phyloP scores from a whole-genome alignment of 2,329 filamentous ascomycete genomes.

The Akanthomyces dipterigenus region DNA sequence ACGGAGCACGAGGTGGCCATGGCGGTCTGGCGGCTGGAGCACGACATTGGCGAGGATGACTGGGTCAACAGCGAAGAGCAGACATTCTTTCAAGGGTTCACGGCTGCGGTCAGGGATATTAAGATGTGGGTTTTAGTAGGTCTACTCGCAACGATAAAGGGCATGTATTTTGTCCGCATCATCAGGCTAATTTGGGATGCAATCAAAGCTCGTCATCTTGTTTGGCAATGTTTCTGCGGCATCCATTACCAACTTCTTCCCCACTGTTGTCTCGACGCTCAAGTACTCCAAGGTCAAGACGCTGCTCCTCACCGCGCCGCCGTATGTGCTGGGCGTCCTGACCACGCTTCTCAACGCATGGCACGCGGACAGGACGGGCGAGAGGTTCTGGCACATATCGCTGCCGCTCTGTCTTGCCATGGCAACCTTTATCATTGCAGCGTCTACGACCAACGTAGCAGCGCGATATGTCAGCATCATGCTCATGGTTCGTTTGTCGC shows the following conservation, averaged over 20 bases:
- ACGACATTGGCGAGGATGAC: conserved; percentile 60
- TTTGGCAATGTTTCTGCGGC: conserved; percentile 49
- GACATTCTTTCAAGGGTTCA: conserved; percentile 44
- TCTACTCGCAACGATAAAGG: not conserved
- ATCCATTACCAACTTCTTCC: conserved; percentile 49
- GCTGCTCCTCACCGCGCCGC: conserved; percentile 25
- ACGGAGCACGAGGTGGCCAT: conserved; percentile 30
- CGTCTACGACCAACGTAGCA: conserved; percentile 13
- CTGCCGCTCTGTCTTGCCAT: conserved; percentile 18
- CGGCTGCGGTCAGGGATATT: conserved; percentile 45
- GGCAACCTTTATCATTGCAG: conserved; percentile 20
- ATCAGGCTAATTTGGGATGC: not conserved
- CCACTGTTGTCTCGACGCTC: conserved; percentile 23
- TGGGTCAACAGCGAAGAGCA: conserved; percentile 50
- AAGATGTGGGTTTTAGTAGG: conserved; percentile 53
- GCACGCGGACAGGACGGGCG: conserved; percentile 31
- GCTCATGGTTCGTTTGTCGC: conserved; percentile 46
- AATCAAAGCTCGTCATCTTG: conserved; percentile 41
- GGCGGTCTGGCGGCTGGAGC: conserved; percentile 48
- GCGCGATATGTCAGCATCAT: conserved; percentile 52
- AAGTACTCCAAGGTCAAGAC: conserved; percentile 18
- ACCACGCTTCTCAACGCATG: conserved; percentile 27
- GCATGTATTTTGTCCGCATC: not conserved
- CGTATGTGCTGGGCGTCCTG: conserved; percentile 22
- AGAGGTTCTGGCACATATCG: conserved; percentile 32